Evolutionary conservation across 306 rosid species (phyloP), one percentile per base, ranked within the genome.

Genomic region (Abrus precatorius): DNA sequence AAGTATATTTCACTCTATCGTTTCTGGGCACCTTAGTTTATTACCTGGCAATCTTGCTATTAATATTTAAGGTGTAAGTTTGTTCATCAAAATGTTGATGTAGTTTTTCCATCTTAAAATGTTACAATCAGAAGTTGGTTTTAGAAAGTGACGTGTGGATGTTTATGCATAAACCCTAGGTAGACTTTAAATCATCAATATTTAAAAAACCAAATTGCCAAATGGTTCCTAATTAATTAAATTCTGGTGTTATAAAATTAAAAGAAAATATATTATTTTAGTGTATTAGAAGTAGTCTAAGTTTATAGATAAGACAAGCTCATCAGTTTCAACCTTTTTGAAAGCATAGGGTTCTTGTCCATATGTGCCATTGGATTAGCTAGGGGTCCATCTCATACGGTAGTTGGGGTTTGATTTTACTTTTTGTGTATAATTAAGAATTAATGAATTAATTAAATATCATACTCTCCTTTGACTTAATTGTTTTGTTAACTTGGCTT

Each of bases 81-180:
- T 78, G 84, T 64, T 81, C 14, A 82, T 84, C 77, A 63, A 75
- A 82, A 69, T 80, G 85, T 83, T 82, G 86, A 87, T 88, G 86
- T 53, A 56, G 84, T 63, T 67, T 88, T 84, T 79, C 38, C 87
- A 88, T 88, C 89, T 86, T 74, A 87, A 78, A 88, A 69, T 72
- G 92, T 89, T 78, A 4, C 92, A 60, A 78, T 93, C 96, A 80
- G 38, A 86, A 85, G 91, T 89, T 87, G 92, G 94, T 93, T 70
- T 53, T 55, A 45, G 97, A 91, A 40, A 86, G 84, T 69, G 94
- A 93, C 61, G 73, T 80, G 69, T 71, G 38, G 13, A 78, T 83
- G 88, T 67, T 88, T 90, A 90, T 78, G 62, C 68, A 61, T 73
- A 86, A 89, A 78, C 92, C 91, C 76, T 82, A 82, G 82, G 73